These are phyloP conservation scores for Aspergillus taichungensis DNA, from an alignment of 495 filamentous ascomycete species.

Conservation along the genomic window DNA sequence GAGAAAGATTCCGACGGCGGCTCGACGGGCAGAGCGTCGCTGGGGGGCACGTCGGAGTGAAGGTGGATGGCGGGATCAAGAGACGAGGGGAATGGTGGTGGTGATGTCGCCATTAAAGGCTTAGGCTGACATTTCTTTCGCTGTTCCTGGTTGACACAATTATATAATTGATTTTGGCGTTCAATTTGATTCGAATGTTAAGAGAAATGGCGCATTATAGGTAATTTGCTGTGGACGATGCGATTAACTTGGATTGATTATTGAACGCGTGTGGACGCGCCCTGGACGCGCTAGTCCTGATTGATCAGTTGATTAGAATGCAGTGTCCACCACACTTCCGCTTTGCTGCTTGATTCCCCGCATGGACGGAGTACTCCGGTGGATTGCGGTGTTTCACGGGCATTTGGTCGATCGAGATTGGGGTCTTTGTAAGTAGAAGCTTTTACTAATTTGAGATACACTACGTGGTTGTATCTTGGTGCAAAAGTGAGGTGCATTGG, in stretches of 20 bases:
- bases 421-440: too few relatives aligned
- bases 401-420: too few relatives aligned
- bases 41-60: constrained; percentile 32
- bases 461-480: too few relatives aligned
- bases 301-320: constrained; percentile 1
- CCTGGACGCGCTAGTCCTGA: constrained; percentile 25
- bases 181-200: too few relatives aligned
- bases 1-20: constrained; percentile 36
- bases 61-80: constrained; percentile 47
- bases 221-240: too few relatives aligned
- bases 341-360: neutral
- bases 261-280: constrained; percentile 27
- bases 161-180: neutral
- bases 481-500: too few relatives aligned
- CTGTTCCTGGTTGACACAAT: neutral
- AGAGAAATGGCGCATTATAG: too few relatives aligned
- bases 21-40: constrained; percentile 9
- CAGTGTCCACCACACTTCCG: neutral
- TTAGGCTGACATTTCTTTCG: constrained; percentile 8
- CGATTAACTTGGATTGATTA: constrained; percentile 2
- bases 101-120: constrained; percentile 31
- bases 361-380: neutral
- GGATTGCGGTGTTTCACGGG: too few relatives aligned
- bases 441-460: too few relatives aligned
- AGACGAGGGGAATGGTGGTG: constrained; percentile 32